Base-by-base conservation (phyloP, 169 alveolate species). In the Cryptosporidium meleagridis region DNA sequence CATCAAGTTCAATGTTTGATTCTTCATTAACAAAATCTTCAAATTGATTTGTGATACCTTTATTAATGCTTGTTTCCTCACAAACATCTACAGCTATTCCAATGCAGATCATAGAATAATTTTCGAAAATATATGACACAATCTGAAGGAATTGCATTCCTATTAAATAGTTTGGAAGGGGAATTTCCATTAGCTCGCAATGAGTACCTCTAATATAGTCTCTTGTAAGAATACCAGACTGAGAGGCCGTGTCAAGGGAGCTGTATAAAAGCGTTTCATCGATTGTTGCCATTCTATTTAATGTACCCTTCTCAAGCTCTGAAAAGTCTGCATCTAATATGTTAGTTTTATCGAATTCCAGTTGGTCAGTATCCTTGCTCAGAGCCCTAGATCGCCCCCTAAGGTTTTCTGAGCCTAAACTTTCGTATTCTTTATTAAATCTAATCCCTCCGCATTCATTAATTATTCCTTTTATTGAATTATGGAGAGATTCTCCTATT, bases 71-170 rank as follows among this genome's bases (percentile, higher is more conserved):
- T 14, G 80, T 39, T 65, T 80, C 75, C 26, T 80, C 89, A 12
- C 65, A 35, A 16, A 80, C 75, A 39, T 80, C 68, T 29, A 65
- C 89, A 1, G 89, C 53, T 62, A 80, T 80, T 65, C 89, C 89
- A 8, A 80, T 80, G 1, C 89, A 80, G 44, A 62, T 62, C 44
- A 80, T 58, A 33, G 89, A 80, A 44, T 62, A 23, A 23, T 26
- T 18, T 59, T 65, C 80, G 37, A 61, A 80, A 35, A 80, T 59
- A 80, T 44, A 80, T 39, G 89, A 37, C 10, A 37, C 41, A 4
- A 80, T 65, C n/a, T 80, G 89, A 3, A 80, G 41, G 29, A 80
- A 80, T 48, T 80, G 89, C 89, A 80, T 80, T 26, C 70, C 55
- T 39, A 16, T 21, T 31, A 80, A 39, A 41, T 80, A 53, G 41